Evolutionary conservation across 1,284 basidiomycete species (phyloP).

Genomic region (Boletellus sp.): DNA sequence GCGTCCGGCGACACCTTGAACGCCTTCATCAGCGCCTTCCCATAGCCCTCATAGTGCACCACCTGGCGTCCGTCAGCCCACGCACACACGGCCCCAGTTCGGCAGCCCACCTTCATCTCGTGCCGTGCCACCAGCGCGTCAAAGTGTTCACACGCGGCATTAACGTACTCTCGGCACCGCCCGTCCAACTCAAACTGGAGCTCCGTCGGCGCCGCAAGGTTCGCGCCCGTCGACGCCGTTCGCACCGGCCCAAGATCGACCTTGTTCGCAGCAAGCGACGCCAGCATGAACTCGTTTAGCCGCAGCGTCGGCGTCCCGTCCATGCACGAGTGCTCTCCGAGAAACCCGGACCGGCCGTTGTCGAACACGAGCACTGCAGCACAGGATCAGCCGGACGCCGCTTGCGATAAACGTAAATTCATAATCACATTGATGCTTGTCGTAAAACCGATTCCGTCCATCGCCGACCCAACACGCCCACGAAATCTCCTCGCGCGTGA

Average conservation of each 20-base stretch:
- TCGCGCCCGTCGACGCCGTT: conserved; percentile 39
- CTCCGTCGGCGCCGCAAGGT: conserved; percentile 60
- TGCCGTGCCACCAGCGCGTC: conserved; percentile 76
- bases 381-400: conserved; percentile 2
- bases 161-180: conserved; percentile 53
- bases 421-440: conserved; percentile 86
- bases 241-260: conserved; percentile 62
- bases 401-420: not conserved
- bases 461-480: conserved; percentile 91
- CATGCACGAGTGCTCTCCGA: conserved; percentile 90
- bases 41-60: conserved; percentile 89
- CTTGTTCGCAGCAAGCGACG: conserved; percentile 74
- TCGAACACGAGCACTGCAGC: conserved; percentile 84
- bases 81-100: not conserved
- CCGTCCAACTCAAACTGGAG: conserved; percentile 71
- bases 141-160: conserved; percentile 62
- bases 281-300: conserved; percentile 92
- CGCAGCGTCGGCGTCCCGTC: conserved; percentile 95
- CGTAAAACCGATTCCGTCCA: conserved; percentile 91
- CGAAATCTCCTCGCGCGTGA: conserved; percentile 80
- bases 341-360: conserved; percentile 91
- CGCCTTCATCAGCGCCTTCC: conserved; percentile 86
- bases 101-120: conserved; percentile 68
- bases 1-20: conserved; percentile 91
- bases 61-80: conserved; percentile 42